Percentiles rank a stretch among this genome's conserved stretches.
Conservation (phyloP, 129 eudicot genomes). For the Flaveria sonorensis region DNA sequence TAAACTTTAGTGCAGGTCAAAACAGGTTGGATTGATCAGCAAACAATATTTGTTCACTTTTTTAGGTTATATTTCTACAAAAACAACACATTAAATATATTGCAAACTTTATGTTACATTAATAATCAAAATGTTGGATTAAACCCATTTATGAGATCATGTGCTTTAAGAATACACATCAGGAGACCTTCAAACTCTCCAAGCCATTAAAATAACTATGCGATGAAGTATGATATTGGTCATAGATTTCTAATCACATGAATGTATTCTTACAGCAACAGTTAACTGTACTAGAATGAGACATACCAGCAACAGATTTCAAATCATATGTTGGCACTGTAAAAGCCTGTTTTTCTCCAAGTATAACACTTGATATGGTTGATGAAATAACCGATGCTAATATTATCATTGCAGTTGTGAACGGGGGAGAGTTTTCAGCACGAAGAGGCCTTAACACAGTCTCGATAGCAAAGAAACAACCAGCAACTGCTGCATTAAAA, state of each 20-base stretch:
- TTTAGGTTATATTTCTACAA: not conserved
- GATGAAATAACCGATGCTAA: slow-evolving; percentile 96
- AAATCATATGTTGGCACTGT: slow-evolving; percentile 91
- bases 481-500: slow-evolving; percentile 98
- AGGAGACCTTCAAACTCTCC: not conserved
- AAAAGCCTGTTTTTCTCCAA: slow-evolving; percentile 93
- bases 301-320: slow-evolving; percentile 97
- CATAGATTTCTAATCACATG: slow-evolving; percentile 2
- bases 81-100: not conserved
- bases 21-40: not conserved
- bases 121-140: slow-evolving; percentile 2
- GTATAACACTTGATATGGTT: slow-evolving; percentile 88
- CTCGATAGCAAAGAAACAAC: slow-evolving; percentile 97
- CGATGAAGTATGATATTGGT: slow-evolving; percentile 1
- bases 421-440: slow-evolving; percentile 99
- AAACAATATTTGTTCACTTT: not conserved
- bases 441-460: slow-evolving; percentile 91
- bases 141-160: not conserved
- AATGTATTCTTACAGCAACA: slow-evolving; percentile 5
- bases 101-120: not conserved
- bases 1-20: not conserved
- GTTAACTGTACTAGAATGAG: slow-evolving; percentile 42
- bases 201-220: not conserved
- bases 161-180: not conserved
- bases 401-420: slow-evolving; percentile 97